These are phyloP conservation scores for Geotrichum histeridarum DNA, from an alignment of 1,139 yeast species.

Conservation along the genomic window DNA sequence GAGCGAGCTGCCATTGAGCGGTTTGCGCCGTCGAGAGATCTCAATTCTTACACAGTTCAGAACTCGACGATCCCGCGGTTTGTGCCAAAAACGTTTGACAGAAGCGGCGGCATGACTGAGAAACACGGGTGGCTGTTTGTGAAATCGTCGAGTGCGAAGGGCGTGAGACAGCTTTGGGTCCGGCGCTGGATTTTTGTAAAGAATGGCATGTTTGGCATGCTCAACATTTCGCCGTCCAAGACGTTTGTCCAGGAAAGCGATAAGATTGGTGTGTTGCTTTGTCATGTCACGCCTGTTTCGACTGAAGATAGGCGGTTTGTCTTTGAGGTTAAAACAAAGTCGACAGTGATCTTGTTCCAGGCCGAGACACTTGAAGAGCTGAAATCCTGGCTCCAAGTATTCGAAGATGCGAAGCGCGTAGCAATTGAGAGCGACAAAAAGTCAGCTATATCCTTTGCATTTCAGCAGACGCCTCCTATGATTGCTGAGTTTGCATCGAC, in stretches of 20 bases:
- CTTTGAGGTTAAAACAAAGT: slow-evolving; percentile 72
- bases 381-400: slow-evolving; percentile 73
- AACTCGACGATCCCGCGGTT: slow-evolving; percentile 28
- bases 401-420: slow-evolving; percentile 54
- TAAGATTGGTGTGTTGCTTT: slow-evolving; percentile 72
- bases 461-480: slow-evolving; percentile 68
- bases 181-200: slow-evolving; percentile 85
- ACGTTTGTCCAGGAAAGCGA: slow-evolving; percentile 88
- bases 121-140: slow-evolving; percentile 86
- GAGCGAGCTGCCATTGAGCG: slow-evolving; percentile 54
- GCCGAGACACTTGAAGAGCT: slow-evolving; percentile 71
- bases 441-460: slow-evolving; percentile 50
- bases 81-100: slow-evolving; percentile 23
- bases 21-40: slow-evolving; percentile 56
- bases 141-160: slow-evolving; percentile 41
- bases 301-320: slow-evolving; percentile 80
- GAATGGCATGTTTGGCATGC: slow-evolving; percentile 78
- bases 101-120: slow-evolving; percentile 42
- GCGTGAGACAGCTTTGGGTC: slow-evolving; percentile 63
- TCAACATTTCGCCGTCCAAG: slow-evolving; percentile 62
- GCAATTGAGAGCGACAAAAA: slow-evolving; percentile 45
- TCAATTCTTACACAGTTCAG: slow-evolving; percentile 51
- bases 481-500: slow-evolving; percentile 73
- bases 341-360: slow-evolving; percentile 58
- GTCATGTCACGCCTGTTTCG: slow-evolving; percentile 60